phyloP scores from a whole-genome alignment of 345 rosid genomes.

The Adansonia digitata region DNA sequence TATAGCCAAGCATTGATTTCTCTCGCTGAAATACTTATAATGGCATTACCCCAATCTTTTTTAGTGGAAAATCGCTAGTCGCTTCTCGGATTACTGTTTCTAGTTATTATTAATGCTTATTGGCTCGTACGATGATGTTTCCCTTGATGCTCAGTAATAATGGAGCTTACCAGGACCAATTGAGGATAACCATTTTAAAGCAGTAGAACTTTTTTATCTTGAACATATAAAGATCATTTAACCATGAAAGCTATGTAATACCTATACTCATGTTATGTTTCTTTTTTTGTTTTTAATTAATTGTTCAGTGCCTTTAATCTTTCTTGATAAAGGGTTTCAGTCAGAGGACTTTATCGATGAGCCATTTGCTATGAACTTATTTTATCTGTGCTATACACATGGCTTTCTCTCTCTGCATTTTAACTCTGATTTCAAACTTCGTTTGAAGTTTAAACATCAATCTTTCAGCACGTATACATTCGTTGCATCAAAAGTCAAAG shows the following conservation, averaged over 20 bases:
- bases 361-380: background rate
- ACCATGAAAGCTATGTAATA: conserved; percentile 6
- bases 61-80: background rate
- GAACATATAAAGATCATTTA: background rate
- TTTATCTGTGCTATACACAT: background rate
- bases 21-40: background rate
- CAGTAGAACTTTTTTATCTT: background rate
- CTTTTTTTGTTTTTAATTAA: too few relatives aligned
- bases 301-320: background rate
- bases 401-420: background rate
- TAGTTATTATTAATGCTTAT: too few relatives aligned
- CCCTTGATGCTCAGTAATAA: background rate
- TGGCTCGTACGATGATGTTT: background rate
- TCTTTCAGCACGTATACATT: background rate
- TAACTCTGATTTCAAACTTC: background rate
- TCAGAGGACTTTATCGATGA: too few relatives aligned
- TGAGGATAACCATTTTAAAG: background rate
- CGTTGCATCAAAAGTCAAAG: background rate
- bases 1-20: background rate
- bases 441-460: background rate
- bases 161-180: background rate
- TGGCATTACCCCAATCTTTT: background rate
- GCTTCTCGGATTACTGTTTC: background rate
- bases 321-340: background rate
- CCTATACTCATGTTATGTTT: background rate